These are phyloP conservation scores for Candida ulmi DNA, from an alignment of 805 yeast species.

Conservation along the genomic window DNA sequence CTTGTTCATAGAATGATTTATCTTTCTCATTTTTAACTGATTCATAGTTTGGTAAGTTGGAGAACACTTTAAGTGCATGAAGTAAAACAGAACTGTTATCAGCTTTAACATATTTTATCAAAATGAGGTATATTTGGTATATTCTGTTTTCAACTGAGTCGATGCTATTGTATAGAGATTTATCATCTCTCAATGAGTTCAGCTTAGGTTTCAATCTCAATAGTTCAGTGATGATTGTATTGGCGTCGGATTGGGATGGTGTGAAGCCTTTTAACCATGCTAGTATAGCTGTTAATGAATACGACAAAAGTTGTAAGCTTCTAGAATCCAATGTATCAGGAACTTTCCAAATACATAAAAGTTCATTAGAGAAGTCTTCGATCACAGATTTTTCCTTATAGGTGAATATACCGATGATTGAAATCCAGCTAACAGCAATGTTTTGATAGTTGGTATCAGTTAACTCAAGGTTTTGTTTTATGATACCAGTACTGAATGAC, in stretches of 20 bases:
- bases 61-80: conserved; percentile 34
- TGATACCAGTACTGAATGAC: conserved; percentile 31
- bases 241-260: conserved; percentile 39
- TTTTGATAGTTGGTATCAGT: conserved; percentile 29
- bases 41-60: conserved; percentile 29
- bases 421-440: conserved; percentile 51
- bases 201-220: conserved; percentile 8
- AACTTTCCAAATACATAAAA: conserved; percentile 47
- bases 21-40: conserved; percentile 10
- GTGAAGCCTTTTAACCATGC: conserved; percentile 40
- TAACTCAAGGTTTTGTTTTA: conserved; percentile 30
- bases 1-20: conserved; percentile 14
- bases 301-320: conserved; percentile 23
- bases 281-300: conserved; percentile 52
- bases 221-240: conserved; percentile 36
- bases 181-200: conserved; percentile 6
- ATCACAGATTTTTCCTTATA: conserved; percentile 48
- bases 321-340: conserved; percentile 45
- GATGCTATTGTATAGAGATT: conserved; percentile 1
- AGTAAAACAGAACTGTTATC: conserved; percentile 27
- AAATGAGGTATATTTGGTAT: conserved; percentile 37
- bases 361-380: conserved; percentile 49
- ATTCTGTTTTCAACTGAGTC: conserved; percentile 37
- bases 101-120: conserved; percentile 18
- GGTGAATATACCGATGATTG: conserved; percentile 58